Evolutionary conservation across 805 yeast genomes (phyloP), one percentile per base, ranked within the genome.

Genomic region (Pichia heedii): DNA sequence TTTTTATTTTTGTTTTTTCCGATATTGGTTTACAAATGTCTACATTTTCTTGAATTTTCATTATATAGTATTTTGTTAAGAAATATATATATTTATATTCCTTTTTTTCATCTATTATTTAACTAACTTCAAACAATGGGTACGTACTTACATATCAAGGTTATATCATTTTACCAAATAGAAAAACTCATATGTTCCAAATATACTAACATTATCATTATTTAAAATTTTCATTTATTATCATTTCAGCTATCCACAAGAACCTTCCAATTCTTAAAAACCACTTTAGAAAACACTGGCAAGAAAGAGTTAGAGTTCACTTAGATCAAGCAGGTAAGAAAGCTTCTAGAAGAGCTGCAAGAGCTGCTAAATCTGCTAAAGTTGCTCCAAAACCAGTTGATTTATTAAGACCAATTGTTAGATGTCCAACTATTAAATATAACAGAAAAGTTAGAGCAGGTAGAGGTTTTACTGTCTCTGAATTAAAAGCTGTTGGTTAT

Each of bases 211-310:
- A 37, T 41, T 20, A 16, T 12, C 22, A 22, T 18, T 6, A 5
- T 19, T 21, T 38, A 21, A n/a, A n/a, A n/a, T 27, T 34, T 33
- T 11, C 11, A 8, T 7, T 37, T 35, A 22, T 9, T n/a, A n/a
- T 34, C 37, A 29, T 29, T 33, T 33, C 35, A 89, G 98, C 97
- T 75, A 88, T 93, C 81, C 75, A 93, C 65, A 90, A 93, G 89
- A 90, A 90, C 79, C 81, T 88, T 79, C 96, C 97, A 80, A 78
- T 90, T 78, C 84, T 86, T 81, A 87, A 86, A 84, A 90, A 90
- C 84, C 98, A 93, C 81, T 90, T 90, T 95, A 84, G 97, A 81
- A 90, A 90, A 86, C 90, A 90, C 95, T 93, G 98, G 98, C 97
- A 93, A 79, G 95, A 87, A 76, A 86, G 97, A 70, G 99, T 93